Evolutionary conservation across 805 yeast genomes (phyloP), one percentile per base, ranked within the genome.

Genomic region (Wickerhamomyces hampshirensis): DNA sequence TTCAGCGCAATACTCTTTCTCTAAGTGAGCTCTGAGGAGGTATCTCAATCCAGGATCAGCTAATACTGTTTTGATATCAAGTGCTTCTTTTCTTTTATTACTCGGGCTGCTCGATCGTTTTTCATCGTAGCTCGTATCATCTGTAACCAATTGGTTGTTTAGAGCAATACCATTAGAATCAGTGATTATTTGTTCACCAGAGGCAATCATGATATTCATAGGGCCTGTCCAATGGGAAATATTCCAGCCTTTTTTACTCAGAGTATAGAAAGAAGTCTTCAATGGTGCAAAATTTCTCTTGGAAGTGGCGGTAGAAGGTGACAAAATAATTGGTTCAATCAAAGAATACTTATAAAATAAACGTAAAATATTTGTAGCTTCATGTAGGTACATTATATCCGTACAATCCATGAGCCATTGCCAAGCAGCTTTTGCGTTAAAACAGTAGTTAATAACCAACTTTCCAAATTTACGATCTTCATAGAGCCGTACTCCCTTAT

Each of bases 381-480:
- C 84, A 10, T 62, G 60, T 0, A 59, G 53, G 34, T 68, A 68
- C 46, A 78, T 55, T 1, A 80, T 65, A 50, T 85, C 93, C 1
- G 96, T 84, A 52, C 96, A 88, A 44, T 91, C 98, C 75, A 82
- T 69, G 6, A 91, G 51, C 95, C 96, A 91, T 51, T 88, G 96
- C 59, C 79, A 71, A 0, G 82, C 63, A 0, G 93, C 82, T 48
- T 83, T 83, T 0, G 96, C 94, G 2, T 84, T 71, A 43, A 85
- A 69, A 36, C 77, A 71, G 47, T 68, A 69, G n/a, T 66, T 60
- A 3, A 69, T 51, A 2, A 21, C 42, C 2, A 48, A 39, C 1
- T 51, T 38, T 9, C 57, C 59, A 40, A 71, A 68, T 5, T 49
- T 46, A 38, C 66, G 68, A 31, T 71, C 53, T 29, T 65, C 54